Base-by-base conservation (phyloP, 2,329 filamentous ascomycete genomes). In the Lasiodiplodia sp. region DNA sequence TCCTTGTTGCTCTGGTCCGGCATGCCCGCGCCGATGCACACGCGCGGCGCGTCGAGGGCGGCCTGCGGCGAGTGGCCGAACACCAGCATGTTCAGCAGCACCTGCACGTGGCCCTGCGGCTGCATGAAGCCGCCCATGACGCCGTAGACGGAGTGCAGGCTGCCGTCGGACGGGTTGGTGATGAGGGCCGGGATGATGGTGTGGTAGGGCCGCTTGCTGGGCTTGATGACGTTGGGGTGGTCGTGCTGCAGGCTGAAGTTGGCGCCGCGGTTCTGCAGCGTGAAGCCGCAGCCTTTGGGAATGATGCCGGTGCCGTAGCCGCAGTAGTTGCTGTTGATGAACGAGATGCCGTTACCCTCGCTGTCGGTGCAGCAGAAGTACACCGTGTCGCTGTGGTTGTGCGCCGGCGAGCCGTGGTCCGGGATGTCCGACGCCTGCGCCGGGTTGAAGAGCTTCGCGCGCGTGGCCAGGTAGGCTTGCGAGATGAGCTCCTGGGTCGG, bases 81-180 rank as follows among this genome's bases (percentile, higher is more conserved):
- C 0, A 94, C 88, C 0, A 97, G 81, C 87, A 97, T 94, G 72
- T 96, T 97, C 2, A 98, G 84, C 11, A 99, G 82, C 0, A 97
- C 94, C 80, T 98, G 96, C 0, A 98, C 90, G 70, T 98, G 96
- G 25, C 95, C 96, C 80, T 98, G 96, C 0, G 96, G 96, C 82
- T 99, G 96, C 92, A 98, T 98, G 81, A 96, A 98, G 2, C 94
- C 95, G 65, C 96, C 96, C 96, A 98, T 98, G 70, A 98, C 95
- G 66, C 96, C 96, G 75, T 95, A 97, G 0, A 97, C 92, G 4
- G 89, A 91, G 78, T 97, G 92, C 68, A 98, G 82, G 60, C 87
- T 90, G 31, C 88, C 88, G 73, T 96, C 93, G 4, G 83, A 82
- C 21, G 88, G 78, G 73, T 96, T 93, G 0, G 96, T 98, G 21